Evolutionary conservation across 2,329 filamentous ascomycete genomes (phyloP), one percentile per base, ranked within the genome.

Genomic region (Macrophomina pseudophaseolina): DNA sequence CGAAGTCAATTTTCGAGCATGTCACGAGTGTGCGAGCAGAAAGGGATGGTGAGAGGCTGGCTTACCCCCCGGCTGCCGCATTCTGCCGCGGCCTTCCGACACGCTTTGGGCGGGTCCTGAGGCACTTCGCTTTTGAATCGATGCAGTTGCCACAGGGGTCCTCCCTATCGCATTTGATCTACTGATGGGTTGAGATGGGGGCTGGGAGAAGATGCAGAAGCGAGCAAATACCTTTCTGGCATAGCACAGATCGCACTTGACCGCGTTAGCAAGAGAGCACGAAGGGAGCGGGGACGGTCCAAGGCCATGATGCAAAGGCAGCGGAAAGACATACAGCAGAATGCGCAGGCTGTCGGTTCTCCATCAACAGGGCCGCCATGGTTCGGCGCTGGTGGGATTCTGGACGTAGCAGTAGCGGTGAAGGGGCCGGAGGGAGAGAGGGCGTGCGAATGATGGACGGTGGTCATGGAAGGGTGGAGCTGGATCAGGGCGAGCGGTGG

Each of bases 151-250:
- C 69, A 53, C 75, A 77, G 40, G 75, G 75, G 18, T 76, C 73
- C 53, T 75, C 71, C 30, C 75, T 73, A 66, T 77, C 72, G 51
- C 75, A 77, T 68, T 76, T 77, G 33, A 77, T 74, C 75, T 76
- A 35, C n/a, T 30, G 18, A 23, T 33, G 9, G n/a, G 2, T 53
- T 66, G n/a, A 59, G 64, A 66, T 7, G 30, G 14, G 14, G 30
- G 35, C 18, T 23, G n/a, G 14, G 4, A 30, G 35, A 33, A 5
- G n/a, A 18, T 18, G 7, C 16, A 38, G 40, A 46, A 4, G 42
- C 48, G 46, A 6, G 7, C 18, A 16, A 23, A 18, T 65, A 66
- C 64, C 64, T 66, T 66, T 42, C 64, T 40, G 44, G 53, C 64
- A 16, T 66, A 66, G 53, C 64, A 66, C 14, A 66, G 35, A 23